Evolutionary conservation across 139 green algal genomes (phyloP).

Genomic region (Chlorella vulgaris): DNA sequence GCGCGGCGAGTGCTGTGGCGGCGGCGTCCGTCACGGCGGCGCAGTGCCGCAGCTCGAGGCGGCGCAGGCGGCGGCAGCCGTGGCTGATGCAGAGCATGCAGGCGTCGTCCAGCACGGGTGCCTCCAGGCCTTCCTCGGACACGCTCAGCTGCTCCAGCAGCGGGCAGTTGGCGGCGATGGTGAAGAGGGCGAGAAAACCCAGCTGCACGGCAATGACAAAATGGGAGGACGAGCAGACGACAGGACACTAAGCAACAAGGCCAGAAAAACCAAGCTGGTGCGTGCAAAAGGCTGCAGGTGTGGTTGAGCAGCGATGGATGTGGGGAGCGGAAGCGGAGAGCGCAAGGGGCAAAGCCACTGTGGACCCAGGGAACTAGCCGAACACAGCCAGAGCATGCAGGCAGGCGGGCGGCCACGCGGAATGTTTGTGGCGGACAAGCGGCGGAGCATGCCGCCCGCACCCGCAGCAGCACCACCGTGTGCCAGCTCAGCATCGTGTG

Average conservation of each 20-base stretch:
- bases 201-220: too few species aligned
- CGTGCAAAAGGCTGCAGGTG: too few species aligned
- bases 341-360: neutral
- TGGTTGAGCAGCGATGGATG: too few species aligned
- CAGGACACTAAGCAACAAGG: too few species aligned
- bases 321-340: too few species aligned
- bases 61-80: conserved; percentile 5
- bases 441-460: too few species aligned
- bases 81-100: conserved; percentile 6
- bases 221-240: neutral
- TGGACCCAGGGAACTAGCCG: neutral
- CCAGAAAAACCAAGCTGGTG: too few species aligned
- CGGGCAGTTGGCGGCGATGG: conserved; percentile 45
- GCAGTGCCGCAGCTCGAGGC: conserved; percentile 30
- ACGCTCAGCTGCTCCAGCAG: conserved; percentile 33
- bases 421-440: too few species aligned
- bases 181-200: conserved; percentile 44
- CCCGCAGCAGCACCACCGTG: too few species aligned
- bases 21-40: conserved; percentile 12
- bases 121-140: conserved; percentile 34
- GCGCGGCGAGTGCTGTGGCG: neutral
- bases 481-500: too few species aligned
- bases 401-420: neutral
- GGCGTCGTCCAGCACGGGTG: conserved; percentile 35
- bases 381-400: neutral